phyloP scores from a whole-genome alignment of 768 basidiomycete species.

The Boletus patriciae region DNA sequence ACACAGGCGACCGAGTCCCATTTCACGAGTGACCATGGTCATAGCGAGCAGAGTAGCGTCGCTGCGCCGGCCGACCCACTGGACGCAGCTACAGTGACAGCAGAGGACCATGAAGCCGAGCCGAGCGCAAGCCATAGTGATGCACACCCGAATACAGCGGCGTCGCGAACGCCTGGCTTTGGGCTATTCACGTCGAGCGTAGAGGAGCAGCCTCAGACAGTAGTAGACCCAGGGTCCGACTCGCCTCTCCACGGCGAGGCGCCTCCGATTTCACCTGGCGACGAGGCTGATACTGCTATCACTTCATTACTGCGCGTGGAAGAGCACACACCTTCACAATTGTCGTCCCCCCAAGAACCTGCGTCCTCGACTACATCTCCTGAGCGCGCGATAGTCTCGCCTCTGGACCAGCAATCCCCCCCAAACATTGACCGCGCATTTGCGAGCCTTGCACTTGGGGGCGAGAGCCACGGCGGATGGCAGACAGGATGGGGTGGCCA shows the following conservation, averaged over 20 bases:
- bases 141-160: slow-evolving; percentile 9
- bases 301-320: slow-evolving; percentile 21
- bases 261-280: slow-evolving; percentile 39
- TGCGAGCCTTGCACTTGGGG: slow-evolving; percentile 48
- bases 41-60: slow-evolving; percentile 26
- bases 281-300: slow-evolving; percentile 14
- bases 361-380: slow-evolving; percentile 20
- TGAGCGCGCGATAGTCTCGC: slow-evolving; percentile 31
- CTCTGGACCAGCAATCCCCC: slow-evolving; percentile 28
- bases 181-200: slow-evolving; percentile 35
- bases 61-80: slow-evolving; percentile 39
- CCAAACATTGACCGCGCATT: slow-evolving; percentile 33
- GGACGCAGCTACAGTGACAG: slow-evolving; percentile 37
- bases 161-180: slow-evolving; percentile 48
- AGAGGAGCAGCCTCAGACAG: slow-evolving; percentile 26
- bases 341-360: slow-evolving; percentile 12
- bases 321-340: slow-evolving; percentile 10
- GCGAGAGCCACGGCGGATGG: slow-evolving; percentile 52
- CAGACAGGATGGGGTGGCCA: slow-evolving; percentile 46
- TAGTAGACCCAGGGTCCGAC: slow-evolving; percentile 13
- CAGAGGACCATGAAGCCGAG: slow-evolving; percentile 35
- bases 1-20: slow-evolving; percentile 36
- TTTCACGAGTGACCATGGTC: slow-evolving; percentile 35
- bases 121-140: slow-evolving; percentile 13
- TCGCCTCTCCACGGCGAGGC: slow-evolving; percentile 21